Percentiles rank a stretch among this genome's conserved stretches.
These are phyloP conservation scores for Lotus japonicus DNA, from an alignment of 306 rosid genomes.

Conservation along the genomic window DNA sequence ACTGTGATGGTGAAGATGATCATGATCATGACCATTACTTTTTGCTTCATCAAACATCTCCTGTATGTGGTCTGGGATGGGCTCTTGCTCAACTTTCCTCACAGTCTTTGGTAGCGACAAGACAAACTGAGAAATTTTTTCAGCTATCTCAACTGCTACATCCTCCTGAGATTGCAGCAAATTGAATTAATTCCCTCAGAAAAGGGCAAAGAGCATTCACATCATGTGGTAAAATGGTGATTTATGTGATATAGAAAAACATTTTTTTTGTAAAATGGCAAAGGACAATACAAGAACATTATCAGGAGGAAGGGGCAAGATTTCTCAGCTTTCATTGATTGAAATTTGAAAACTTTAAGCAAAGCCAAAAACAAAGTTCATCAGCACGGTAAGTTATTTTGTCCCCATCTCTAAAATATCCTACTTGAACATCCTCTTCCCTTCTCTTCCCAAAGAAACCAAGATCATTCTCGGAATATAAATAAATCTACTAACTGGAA, in stretches of 20 bases:
- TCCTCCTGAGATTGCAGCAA: conserved; percentile 54
- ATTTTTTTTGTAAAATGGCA: neutral
- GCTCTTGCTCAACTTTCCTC: conserved; percentile 55
- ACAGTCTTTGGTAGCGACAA: conserved; percentile 64
- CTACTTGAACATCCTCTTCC: neutral
- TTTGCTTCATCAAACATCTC: conserved; percentile 55
- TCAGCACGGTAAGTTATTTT: neutral
- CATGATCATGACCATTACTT: conserved; percentile 25
- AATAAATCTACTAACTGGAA: neutral
- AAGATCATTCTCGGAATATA: neutral
- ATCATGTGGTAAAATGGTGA: neutral
- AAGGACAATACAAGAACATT: neutral
- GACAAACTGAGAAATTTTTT: conserved; percentile 59
- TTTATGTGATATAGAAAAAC: neutral
- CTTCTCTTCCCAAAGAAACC: conserved; percentile 3
- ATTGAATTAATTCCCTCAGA: neutral
- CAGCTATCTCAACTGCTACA: conserved; percentile 53
- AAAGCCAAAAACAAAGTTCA: conserved; percentile 11
- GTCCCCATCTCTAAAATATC: neutral
- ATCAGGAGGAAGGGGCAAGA: neutral
- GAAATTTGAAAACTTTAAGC: neutral
- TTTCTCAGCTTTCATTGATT: neutral
- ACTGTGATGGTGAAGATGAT: conserved; percentile 28
- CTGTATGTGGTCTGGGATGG: conserved; percentile 64
- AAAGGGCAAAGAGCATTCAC: conserved; percentile 3